Evolutionary conservation across 2,329 filamentous ascomycete species (phyloP).

Genomic region (Botrytis galanthina): DNA sequence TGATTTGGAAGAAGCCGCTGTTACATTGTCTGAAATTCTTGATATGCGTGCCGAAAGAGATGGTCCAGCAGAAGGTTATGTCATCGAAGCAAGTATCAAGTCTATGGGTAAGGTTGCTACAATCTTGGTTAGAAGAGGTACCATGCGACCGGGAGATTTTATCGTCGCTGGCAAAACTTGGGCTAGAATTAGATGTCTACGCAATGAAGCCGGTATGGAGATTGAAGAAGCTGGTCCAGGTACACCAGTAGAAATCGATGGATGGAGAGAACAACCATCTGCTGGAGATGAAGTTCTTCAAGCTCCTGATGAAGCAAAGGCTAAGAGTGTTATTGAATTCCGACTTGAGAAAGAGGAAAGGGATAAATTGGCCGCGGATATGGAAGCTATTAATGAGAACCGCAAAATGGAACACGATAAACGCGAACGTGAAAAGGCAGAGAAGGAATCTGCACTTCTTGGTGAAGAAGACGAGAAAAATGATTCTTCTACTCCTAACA

Average conservation of each 20-base stretch:
- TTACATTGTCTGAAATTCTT: constrained; percentile 82
- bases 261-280: constrained; percentile 85
- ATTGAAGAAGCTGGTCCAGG: constrained; percentile 77
- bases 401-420: constrained; percentile 57
- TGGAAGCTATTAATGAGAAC: constrained; percentile 73
- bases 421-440: constrained; percentile 58
- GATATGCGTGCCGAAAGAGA: constrained; percentile 80
- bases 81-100: constrained; percentile 89
- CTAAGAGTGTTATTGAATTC: constrained; percentile 74
- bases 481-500: constrained; percentile 25
- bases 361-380: constrained; percentile 62
- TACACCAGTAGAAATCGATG: constrained; percentile 86
- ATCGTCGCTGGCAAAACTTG: constrained; percentile 87
- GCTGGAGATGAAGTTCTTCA: constrained; percentile 88
- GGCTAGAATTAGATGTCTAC: constrained; percentile 78
- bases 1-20: constrained; percentile 85
- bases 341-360: constrained; percentile 70
- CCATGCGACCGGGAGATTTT: constrained; percentile 73
- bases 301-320: constrained; percentile 73
- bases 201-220: constrained; percentile 77
- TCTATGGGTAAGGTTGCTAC: constrained; percentile 81
- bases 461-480: constrained; percentile 40
- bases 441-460: constrained; percentile 43
- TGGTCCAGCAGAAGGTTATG: constrained; percentile 84
- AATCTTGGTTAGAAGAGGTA: constrained; percentile 83